Percentiles rank a stretch among this genome's conserved stretches.
phyloP scores from a whole-genome alignment of 331 rosid species.

The Spiraea crenata region DNA sequence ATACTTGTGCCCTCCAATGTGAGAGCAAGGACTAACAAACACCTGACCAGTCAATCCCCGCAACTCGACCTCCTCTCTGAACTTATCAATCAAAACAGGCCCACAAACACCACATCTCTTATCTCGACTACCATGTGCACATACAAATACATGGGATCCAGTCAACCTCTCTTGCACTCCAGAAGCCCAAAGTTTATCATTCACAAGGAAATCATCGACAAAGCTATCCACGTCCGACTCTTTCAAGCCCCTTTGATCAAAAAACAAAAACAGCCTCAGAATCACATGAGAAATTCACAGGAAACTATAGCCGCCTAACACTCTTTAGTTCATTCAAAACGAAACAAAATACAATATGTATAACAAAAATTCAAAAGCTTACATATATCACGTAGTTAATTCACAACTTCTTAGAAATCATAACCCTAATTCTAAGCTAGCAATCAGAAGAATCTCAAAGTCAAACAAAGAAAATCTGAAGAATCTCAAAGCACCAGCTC shows the following conservation, averaged over 20 bases:
- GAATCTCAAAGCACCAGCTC: neutral
- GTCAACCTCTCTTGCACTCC: conserved; percentile 46
- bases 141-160: conserved; percentile 78
- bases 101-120: conserved; percentile 95
- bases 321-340: neutral
- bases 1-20: conserved; percentile 92
- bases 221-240: conserved; percentile 70
- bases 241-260: conserved; percentile 55
- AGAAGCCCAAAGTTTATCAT: conserved; percentile 58
- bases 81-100: conserved; percentile 68
- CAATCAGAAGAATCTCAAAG: neutral
- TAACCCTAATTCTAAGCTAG: neutral
- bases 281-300: conserved; percentile 13
- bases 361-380: conserved; percentile 1
- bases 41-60: conserved; percentile 68
- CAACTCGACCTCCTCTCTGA: conserved; percentile 54
- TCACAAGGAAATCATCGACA: conserved; percentile 84
- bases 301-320: neutral
- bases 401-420: neutral
- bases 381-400: neutral
- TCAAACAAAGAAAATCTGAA: neutral
- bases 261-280: conserved; percentile 23
- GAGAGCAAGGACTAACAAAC: conserved; percentile 75
- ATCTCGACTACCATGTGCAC: conserved; percentile 93
- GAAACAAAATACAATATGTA: neutral